Evolutionary conservation across 192 early-diverging fungal genomes (phyloP).

Genomic region (Podila minutissima): DNA sequence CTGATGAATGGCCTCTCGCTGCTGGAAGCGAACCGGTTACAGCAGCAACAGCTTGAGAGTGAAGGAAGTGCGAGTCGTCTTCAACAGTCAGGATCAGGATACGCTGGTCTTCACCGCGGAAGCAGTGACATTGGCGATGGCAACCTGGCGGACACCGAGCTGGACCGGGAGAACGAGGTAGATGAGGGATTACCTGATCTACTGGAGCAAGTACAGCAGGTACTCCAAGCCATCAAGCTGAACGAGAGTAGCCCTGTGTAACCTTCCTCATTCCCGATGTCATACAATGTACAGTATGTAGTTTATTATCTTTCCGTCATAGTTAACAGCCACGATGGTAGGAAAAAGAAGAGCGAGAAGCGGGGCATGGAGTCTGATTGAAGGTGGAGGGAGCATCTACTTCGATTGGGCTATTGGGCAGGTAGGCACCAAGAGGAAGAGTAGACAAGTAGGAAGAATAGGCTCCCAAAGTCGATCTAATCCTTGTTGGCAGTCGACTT

Average conservation of each 20-base stretch:
- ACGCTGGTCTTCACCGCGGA: conserved; percentile 3
- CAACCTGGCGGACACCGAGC: conserved; percentile 40
- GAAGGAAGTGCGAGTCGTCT: no score
- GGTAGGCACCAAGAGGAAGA: no score
- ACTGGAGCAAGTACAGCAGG: conserved; percentile 43
- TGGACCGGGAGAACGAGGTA: conserved; percentile 27
- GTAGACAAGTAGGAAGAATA: no score
- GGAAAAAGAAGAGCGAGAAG: no score
- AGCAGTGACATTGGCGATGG: conserved; percentile 32
- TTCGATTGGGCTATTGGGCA: no score
- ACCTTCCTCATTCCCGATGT: background rate
- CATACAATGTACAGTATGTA: no score
- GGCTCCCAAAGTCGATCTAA: no score
- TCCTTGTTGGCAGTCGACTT: no score
- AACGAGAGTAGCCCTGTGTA: conserved; percentile 22
- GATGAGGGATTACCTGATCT: conserved; percentile 36
- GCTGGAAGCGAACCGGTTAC: conserved; percentile 32
- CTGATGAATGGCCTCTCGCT: conserved; percentile 44
- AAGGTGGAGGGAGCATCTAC: no score
- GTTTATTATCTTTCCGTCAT: background rate
- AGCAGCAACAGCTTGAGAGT: conserved; percentile 15
- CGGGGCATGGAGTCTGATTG: no score
- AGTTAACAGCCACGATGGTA: background rate
- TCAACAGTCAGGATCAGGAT: background rate
- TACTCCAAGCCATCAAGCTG: conserved; percentile 39